These are phyloP conservation scores for Leccinum subtestaceum DNA, from an alignment of 768 basidiomycete species.

Conservation along the genomic window DNA sequence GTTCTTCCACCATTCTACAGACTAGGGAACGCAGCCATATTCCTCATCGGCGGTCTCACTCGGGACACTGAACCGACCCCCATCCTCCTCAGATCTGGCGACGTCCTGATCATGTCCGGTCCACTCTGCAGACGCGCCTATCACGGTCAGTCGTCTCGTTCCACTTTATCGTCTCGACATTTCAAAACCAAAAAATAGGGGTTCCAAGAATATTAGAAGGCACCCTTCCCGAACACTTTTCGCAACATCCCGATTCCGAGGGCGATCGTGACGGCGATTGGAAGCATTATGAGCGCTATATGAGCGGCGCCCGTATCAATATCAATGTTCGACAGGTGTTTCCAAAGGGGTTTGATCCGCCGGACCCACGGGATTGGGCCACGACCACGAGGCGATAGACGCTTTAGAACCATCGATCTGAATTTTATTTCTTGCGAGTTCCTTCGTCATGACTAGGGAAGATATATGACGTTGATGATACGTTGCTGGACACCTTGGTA, in stretches of 20 bases:
- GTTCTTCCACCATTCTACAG: conserved; percentile 37
- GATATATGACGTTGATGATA: neutral
- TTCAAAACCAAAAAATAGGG: conserved; percentile 39
- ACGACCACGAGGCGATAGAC: conserved; percentile 2
- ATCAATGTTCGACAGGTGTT: conserved; percentile 91
- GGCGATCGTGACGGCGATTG: conserved; percentile 43
- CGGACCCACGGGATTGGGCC: neutral
- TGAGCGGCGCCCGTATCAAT: conserved; percentile 75
- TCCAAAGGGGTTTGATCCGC: conserved; percentile 60
- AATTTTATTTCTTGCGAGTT: neutral
- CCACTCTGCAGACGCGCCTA: conserved; percentile 81
- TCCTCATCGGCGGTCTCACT: conserved; percentile 84
- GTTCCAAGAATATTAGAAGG: conserved; percentile 85
- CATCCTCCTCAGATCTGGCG: conserved; percentile 86
- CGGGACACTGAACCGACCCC: conserved; percentile 75
- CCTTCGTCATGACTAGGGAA: conserved; percentile 3
- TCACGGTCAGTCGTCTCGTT: conserved; percentile 61
- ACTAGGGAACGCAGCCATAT: conserved; percentile 84
- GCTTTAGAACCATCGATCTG: neutral
- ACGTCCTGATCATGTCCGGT: conserved; percentile 92
- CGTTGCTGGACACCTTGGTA: neutral
- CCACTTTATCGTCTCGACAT: neutral
- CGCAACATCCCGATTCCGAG: conserved; percentile 19
- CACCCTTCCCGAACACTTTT: conserved; percentile 67
- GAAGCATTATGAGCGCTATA: conserved; percentile 60